phyloP scores from a whole-genome alignment of 192 early-diverging fungal genomes.

The Coemansia sp. region DNA sequence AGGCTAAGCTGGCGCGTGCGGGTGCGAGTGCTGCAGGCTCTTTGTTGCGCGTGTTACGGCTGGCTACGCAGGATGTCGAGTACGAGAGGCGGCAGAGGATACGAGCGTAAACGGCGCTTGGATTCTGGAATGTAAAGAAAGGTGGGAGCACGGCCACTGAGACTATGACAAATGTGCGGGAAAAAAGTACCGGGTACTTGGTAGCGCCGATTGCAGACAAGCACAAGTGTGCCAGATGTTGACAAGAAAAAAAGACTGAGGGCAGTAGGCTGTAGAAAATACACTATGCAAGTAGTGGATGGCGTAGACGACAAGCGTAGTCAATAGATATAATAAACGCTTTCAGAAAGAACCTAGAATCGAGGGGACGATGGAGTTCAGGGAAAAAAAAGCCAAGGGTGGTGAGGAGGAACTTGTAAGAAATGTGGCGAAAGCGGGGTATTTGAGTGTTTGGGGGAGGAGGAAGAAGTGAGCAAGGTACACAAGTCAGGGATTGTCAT shows the following conservation, averaged over 20 bases:
- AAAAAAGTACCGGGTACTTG: background rate
- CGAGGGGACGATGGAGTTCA: background rate
- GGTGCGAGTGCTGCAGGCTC: background rate
- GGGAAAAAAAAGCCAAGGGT: background rate
- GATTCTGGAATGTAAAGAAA: background rate
- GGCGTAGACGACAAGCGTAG: background rate
- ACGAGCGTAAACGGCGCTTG: background rate
- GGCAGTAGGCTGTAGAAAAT: background rate
- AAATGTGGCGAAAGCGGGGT: slow-evolving; percentile 4
- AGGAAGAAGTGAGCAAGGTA: background rate
- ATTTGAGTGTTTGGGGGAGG: background rate
- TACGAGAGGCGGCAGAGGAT: background rate
- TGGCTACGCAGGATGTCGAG: background rate
- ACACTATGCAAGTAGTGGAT: background rate
- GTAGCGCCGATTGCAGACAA: background rate
- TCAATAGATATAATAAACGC: background rate
- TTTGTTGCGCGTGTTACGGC: background rate
- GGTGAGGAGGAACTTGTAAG: background rate
- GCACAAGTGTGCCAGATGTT: background rate
- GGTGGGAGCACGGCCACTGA: background rate
- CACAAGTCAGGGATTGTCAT: slow-evolving; percentile 3
- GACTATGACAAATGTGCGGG: background rate
- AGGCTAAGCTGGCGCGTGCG: slow-evolving; percentile 6
- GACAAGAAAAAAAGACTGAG: background rate
- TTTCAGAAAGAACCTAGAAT: slow-evolving; percentile 2